Percentiles rank a stretch among this genome's conserved stretches.
Evolutionary conservation across 2,329 filamentous ascomycete genomes (phyloP).

Genomic region (Trichoderma atroviride): DNA sequence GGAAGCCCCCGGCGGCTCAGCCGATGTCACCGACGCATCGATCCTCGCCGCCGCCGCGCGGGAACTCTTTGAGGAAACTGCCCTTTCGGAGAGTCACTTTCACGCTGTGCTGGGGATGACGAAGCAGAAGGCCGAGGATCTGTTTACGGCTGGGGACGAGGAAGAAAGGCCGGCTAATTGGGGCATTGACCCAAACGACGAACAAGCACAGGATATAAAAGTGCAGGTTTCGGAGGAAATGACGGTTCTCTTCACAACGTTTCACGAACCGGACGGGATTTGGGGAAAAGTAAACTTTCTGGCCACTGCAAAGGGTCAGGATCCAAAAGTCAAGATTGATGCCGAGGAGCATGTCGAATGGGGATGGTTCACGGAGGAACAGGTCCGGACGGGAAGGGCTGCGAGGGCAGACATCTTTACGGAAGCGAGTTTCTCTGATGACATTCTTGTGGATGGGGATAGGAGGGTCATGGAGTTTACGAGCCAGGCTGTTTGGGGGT

Average conservation of each 20-base stretch:
- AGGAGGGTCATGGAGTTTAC: slow-evolving; percentile 36
- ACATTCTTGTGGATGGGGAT: slow-evolving; percentile 3
- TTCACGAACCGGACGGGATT: slow-evolving; percentile 32
- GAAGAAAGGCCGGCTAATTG: not conserved
- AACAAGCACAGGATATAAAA: slow-evolving; percentile 12
- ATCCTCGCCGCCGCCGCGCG: slow-evolving; percentile 48
- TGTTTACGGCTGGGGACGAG: no score
- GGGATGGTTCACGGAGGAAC: slow-evolving; percentile 45
- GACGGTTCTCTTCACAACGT: slow-evolving; percentile 31
- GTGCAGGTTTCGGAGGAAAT: not conserved
- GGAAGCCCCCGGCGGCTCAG: slow-evolving; percentile 30
- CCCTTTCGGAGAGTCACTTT: slow-evolving; percentile 39
- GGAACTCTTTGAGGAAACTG: slow-evolving; percentile 53
- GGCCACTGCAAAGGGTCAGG: slow-evolving; percentile 34
- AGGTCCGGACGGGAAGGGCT: slow-evolving; percentile 35
- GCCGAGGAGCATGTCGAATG: slow-evolving; percentile 45
- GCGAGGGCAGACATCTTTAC: not conserved
- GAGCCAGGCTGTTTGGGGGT: slow-evolving; percentile 38
- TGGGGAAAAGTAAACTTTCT: slow-evolving; percentile 39
- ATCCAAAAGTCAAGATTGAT: slow-evolving; percentile 32
- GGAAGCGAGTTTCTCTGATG: not conserved
- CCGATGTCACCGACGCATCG: slow-evolving; percentile 46
- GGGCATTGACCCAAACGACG: slow-evolving; percentile 26
- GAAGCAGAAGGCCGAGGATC: not conserved
- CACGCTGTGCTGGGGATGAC: slow-evolving; percentile 30